Evolutionary conservation across 2,329 filamentous ascomycete species (phyloP).

Genomic region (Pestalotiopsis sp.): DNA sequence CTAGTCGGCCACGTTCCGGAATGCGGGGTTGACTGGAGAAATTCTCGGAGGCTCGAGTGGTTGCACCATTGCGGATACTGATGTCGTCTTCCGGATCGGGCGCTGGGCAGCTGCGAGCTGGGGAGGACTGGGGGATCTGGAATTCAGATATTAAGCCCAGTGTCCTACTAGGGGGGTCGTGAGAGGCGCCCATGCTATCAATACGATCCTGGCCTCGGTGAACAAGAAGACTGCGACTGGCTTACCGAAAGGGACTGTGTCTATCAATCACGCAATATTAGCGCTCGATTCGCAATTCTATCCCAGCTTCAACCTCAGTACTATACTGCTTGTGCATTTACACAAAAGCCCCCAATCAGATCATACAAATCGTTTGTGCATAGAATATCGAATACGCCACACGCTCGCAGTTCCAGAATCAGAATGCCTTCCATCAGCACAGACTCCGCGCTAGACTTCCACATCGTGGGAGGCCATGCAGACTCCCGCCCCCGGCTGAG

Average conservation of each 20-base stretch:
- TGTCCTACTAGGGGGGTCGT: background rate
- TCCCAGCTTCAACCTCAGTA: background rate
- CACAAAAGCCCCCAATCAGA: background rate
- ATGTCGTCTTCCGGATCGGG: constrained; percentile 15
- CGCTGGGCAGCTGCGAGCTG: background rate
- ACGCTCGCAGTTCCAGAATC: background rate
- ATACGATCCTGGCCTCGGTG: background rate
- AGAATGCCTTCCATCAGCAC: constrained; percentile 38
- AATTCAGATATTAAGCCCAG: constrained; percentile 8
- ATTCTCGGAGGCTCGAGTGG: constrained; percentile 15
- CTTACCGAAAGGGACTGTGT: constrained; percentile 13
- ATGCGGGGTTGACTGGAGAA: constrained; percentile 18
- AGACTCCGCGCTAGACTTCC: constrained; percentile 17
- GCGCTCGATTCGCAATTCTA: constrained; percentile 6
- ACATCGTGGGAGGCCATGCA: constrained; percentile 27
- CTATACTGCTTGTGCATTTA: background rate
- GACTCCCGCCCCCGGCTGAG: constrained; percentile 23
- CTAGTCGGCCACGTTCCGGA: constrained; percentile 3
- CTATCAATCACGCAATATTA: constrained; percentile 13
- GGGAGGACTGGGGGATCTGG: background rate
- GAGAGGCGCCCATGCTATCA: background rate
- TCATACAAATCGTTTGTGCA: background rate
- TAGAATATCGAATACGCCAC: background rate
- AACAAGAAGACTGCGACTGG: constrained; percentile 1
- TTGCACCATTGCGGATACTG: constrained; percentile 15